Conservation (phyloP, 2,329 filamentous ascomycete species). For the Alternaria triticina region DNA sequence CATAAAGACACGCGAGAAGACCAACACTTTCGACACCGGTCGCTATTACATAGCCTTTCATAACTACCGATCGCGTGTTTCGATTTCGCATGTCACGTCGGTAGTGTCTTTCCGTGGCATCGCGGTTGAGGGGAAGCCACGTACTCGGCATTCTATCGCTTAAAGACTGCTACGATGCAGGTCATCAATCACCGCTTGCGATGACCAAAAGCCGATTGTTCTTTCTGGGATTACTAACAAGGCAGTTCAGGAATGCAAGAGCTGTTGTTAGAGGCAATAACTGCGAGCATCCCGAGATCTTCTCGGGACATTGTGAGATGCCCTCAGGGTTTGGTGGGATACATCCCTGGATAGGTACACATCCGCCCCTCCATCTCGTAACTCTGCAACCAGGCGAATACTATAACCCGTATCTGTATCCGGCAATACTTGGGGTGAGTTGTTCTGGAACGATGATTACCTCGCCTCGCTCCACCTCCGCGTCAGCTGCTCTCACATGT, state of each 20-base stretch:
- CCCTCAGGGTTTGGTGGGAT: neutral
- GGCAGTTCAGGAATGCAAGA: neutral
- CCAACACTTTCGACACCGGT: conserved; percentile 12
- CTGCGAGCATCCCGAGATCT: neutral
- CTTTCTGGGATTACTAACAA: neutral
- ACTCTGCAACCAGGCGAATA: conserved; percentile 19
- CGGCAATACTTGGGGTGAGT: conserved; percentile 9
- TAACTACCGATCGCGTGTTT: neutral
- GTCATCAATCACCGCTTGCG: neutral
- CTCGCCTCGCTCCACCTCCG: conserved; percentile 22
- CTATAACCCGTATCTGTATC: conserved; percentile 22
- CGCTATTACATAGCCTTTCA: neutral
- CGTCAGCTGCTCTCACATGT: conserved; percentile 26
- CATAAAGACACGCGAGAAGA: conserved; percentile 18
- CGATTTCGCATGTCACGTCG: conserved; percentile 10
- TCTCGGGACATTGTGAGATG: neutral
- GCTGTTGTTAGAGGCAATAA: neutral
- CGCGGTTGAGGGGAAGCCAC: conserved; percentile 38
- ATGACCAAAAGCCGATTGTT: neutral
- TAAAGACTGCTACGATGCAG: neutral
- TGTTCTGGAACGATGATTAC: conserved; percentile 26
- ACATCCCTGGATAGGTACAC: conserved; percentile 2
- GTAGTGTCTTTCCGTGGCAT: conserved; percentile 15
- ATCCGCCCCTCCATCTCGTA: conserved; percentile 7
- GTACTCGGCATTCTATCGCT: conserved; percentile 20